Evolutionary conservation across 441 rosid species (phyloP), one percentile per base, ranked within the genome.

Genomic region (Populus tomentosa): DNA sequence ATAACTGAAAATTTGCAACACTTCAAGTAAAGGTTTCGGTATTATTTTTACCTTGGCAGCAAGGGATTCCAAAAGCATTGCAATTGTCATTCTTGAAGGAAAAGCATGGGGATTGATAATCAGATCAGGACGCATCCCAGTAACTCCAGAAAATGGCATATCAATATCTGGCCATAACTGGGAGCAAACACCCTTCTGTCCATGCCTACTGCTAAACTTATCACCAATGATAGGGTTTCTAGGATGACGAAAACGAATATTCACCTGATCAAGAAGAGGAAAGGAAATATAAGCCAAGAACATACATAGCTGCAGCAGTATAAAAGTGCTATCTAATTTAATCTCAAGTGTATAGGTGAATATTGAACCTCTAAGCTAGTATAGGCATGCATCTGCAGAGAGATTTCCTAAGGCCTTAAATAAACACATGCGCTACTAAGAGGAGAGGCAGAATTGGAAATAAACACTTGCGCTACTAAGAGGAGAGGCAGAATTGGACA

Each of bases 131-230:
- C 95, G 96, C 95, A 97, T 97, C 79, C 98, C 99, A 3, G 97
- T 94, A 69, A 83, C 86, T 81, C 98, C 98, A 76, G 94, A 90
- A 82, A 94, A 97, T 38, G 99, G 99, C 99, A 97, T 97, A 78
- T 97, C 97, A 72, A 91, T 86, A 75, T 97, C 98, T 66, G 98
- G 98, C 98, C 98, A 96, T 73, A 96, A 76, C 59, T 96, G 99
- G 53, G 99, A 96, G 85, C 99, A 94, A 65, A 96, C 98, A 85
- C 99, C 99, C 88, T 96, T 97, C 84, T 94, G 98, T 36, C 99
- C 98, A 75, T 97, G 99, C 84, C 99, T 90, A 84, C 99, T 97
- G 73, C 99, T 97, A 85, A 96, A 97, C 80, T 94, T 97, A 84
- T 97, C 99, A 82, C 99, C 98, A 67, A 97, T 94, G 67, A 93